These are phyloP conservation scores for Elsinoe ampelina DNA, from an alignment of 2,329 filamentous ascomycete species.

Conservation along the genomic window DNA sequence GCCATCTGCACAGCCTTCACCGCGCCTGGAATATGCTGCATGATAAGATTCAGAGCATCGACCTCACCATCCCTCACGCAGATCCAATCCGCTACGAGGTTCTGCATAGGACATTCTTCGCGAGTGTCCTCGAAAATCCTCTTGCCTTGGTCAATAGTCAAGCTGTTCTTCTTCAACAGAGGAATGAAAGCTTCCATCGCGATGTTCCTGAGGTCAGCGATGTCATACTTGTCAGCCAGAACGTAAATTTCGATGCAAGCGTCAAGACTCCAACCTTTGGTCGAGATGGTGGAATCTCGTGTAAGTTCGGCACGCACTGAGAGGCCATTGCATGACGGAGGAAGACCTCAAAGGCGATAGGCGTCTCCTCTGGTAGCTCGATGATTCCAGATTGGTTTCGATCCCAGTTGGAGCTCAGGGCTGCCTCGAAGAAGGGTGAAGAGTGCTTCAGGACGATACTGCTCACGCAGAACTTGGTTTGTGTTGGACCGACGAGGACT, in stretches of 20 bases:
- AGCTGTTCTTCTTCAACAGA: neutral
- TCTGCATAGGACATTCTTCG: too few species aligned
- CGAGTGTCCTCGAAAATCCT: too few species aligned
- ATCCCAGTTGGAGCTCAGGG: neutral
- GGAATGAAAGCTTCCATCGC: neutral
- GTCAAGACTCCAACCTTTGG: neutral
- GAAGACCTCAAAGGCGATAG: neutral
- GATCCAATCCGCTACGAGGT: too few species aligned
- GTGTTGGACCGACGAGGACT: neutral
- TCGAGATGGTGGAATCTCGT: neutral
- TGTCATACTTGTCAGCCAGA: conserved; percentile 13
- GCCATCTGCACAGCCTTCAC: too few species aligned
- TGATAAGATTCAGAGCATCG: too few species aligned
- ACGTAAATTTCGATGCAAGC: conserved; percentile 8
- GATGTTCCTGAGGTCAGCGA: neutral
- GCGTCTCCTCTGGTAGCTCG: neutral
- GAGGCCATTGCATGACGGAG: neutral
- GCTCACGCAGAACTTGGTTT: neutral
- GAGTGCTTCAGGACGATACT: neutral
- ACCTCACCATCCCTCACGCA: too few species aligned
- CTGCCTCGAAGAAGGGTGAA: neutral
- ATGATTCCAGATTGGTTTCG: neutral
- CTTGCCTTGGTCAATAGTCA: too few species aligned
- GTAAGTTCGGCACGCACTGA: neutral
- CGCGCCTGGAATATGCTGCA: too few species aligned